These are phyloP conservation scores for Meredithiella fracta DNA, from an alignment of 2,329 filamentous ascomycete species.

Conservation along the genomic window DNA sequence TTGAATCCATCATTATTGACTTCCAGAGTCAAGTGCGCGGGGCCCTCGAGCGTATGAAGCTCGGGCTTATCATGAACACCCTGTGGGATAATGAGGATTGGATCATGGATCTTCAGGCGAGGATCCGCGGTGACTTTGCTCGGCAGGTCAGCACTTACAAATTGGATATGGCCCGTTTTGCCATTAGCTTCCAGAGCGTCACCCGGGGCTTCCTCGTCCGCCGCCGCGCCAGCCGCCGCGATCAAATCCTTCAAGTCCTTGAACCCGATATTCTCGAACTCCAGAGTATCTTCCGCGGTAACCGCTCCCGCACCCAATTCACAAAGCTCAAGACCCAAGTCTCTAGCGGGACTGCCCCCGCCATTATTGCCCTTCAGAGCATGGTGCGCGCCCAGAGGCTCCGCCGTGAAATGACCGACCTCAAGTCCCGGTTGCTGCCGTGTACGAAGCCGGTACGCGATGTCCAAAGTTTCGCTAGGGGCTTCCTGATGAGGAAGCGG, in stretches of 20 bases:
- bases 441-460: conserved; percentile 47
- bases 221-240: conserved; percentile 41
- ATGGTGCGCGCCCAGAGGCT: conserved; percentile 55
- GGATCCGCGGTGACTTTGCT: conserved; percentile 74
- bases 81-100: conserved; percentile 74
- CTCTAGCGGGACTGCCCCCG: conserved; percentile 21
- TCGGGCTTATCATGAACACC: conserved; percentile 70
- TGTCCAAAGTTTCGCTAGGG: conserved; percentile 50
- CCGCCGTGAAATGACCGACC: conserved; percentile 39
- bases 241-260: conserved; percentile 51
- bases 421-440: conserved; percentile 41
- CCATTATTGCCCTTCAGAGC: conserved; percentile 68
- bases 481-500: conserved; percentile 45
- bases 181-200: conserved; percentile 61
- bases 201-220: conserved; percentile 62
- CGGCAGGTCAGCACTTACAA: conserved; percentile 71
- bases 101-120: conserved; percentile 68
- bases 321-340: conserved; percentile 10
- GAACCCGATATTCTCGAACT: conserved; percentile 60
- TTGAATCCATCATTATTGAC: conserved; percentile 55
- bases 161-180: conserved; percentile 67
- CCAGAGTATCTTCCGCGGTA: conserved; percentile 38
- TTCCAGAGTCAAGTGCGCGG: conserved; percentile 78
- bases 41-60: conserved; percentile 56
- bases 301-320: conserved; percentile 7